Evolutionary conservation across 805 yeast species (phyloP), one percentile per base, ranked within the genome.

Genomic region (Kockiozyma suomiensis): DNA sequence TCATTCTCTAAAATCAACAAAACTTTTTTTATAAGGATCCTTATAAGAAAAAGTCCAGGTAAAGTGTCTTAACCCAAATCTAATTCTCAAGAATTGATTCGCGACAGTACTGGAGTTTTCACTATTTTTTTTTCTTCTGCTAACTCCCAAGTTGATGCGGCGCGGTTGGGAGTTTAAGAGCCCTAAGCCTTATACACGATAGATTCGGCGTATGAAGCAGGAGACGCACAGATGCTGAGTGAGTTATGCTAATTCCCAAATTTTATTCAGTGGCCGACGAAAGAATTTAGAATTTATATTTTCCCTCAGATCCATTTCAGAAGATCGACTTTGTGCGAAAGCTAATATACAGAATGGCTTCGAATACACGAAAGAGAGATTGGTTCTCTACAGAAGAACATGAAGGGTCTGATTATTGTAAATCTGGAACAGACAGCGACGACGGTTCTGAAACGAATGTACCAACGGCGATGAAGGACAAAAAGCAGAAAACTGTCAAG

Each of bases 321-420:
- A 38, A 10, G 42, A 17, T n/a, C n/a, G n/a, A n/a, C n/a, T n/a
- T n/a, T n/a, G n/a, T n/a, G n/a, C n/a, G n/a, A n/a, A n/a, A n/a
- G n/a, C n/a, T 10, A 42, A 13, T 4, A 42, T 21, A 19, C 8
- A 19, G 12, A 15, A 51, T 53, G 56, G n/a, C 48, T 13, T 7
- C 56, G 23, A 49, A 33, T 12, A 40, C 53, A n/a, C 41, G 41
- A 32, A 57, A 57, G 30, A 35, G 52, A 25, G 65, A 61, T 50
- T 61, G 65, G 65, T 61, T 61, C 28, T 33, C 61, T 15, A 54
- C 60, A 6, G 58, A 52, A 13, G 72, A 70, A 25, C 61, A 66
- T 23, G 72, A 70, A 30, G 66, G 57, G 21, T 68, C 58, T 13
- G 63, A 66, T 8, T 67, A 38, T 30, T 52, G 23, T 3, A 15